phyloP scores from a whole-genome alignment of 2,329 filamentous ascomycete species.

The Chaetomium strumarium region DNA sequence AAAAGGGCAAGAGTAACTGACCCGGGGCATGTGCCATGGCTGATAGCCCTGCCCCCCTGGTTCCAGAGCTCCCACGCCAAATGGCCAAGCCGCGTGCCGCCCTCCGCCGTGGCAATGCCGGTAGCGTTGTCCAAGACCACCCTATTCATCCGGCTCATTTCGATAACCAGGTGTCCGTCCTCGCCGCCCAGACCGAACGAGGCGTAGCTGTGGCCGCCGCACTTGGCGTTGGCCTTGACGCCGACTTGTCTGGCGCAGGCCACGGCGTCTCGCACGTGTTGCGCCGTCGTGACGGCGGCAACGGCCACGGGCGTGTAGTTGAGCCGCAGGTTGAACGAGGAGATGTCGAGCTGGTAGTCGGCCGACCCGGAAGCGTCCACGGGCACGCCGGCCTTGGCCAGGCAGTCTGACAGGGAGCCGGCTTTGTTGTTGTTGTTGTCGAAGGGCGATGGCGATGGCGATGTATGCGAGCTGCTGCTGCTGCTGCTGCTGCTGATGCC shows the following conservation, averaged over 20 bases:
- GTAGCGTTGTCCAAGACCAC: conserved; percentile 37
- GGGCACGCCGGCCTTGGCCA: conserved; percentile 23
- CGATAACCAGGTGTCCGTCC: conserved; percentile 43
- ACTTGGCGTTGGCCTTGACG: conserved; percentile 43
- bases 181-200: conserved; percentile 44
- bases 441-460: too few relatives aligned
- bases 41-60: conserved; percentile 37
- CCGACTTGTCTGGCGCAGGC: conserved; percentile 37
- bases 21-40: conserved; percentile 50
- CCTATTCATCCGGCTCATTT: conserved; percentile 40
- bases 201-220: conserved; percentile 48
- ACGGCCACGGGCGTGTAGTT: conserved; percentile 39
- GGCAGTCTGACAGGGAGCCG: conserved; percentile 23
- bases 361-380: conserved; percentile 16
- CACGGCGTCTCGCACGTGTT: conserved; percentile 43
- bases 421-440: too few relatives aligned
- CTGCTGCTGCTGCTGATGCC: too few relatives aligned
- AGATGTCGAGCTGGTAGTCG: conserved; percentile 32
- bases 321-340: conserved; percentile 31
- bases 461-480: conserved; percentile 9
- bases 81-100: conserved; percentile 46
- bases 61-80: conserved; percentile 36
- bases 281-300: conserved; percentile 35
- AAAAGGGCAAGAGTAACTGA: conserved; percentile 28
- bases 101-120: conserved; percentile 39